These are phyloP conservation scores for Zangia roseola DNA, from an alignment of 768 basidiomycete species.

Conservation along the genomic window DNA sequence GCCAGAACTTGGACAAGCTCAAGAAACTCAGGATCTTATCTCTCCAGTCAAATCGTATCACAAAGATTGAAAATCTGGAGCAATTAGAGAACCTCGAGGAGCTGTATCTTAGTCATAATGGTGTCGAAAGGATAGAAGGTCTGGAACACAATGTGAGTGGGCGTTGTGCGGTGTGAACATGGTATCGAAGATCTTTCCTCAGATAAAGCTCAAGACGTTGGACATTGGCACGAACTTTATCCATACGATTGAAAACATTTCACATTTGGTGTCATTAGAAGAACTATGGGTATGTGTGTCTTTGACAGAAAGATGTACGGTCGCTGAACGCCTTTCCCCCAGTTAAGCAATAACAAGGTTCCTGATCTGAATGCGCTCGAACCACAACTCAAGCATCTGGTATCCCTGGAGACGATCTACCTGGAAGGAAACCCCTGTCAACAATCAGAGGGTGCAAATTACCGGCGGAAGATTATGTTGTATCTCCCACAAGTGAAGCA, in stretches of 20 bases:
- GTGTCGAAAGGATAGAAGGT: slow-evolving; percentile 79
- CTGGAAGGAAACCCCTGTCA: slow-evolving; percentile 96
- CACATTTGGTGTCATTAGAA: slow-evolving; percentile 74
- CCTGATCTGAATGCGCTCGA: slow-evolving; percentile 67
- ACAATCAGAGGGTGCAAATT: slow-evolving; percentile 66
- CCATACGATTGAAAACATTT: slow-evolving; percentile 72
- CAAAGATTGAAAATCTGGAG: slow-evolving; percentile 80
- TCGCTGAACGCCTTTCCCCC: slow-evolving; percentile 2
- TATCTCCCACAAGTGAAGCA: slow-evolving; percentile 87
- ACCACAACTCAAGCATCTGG: slow-evolving; percentile 56
- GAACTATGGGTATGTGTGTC: slow-evolving; percentile 82
- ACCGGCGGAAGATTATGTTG: slow-evolving; percentile 87
- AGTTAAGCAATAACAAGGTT: slow-evolving; percentile 91
- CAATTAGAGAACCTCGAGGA: slow-evolving; percentile 74
- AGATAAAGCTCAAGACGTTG: slow-evolving; percentile 75
- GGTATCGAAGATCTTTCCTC: not conserved
- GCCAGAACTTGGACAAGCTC: slow-evolving; percentile 67
- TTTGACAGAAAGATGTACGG: not conserved
- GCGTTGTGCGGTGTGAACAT: not conserved
- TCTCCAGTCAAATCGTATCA: slow-evolving; percentile 92
- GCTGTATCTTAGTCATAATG: slow-evolving; percentile 93
- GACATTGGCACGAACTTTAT: slow-evolving; percentile 90
- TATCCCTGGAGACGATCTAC: slow-evolving; percentile 82
- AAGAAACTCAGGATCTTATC: slow-evolving; percentile 81
- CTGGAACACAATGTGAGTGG: slow-evolving; percentile 74